Evolutionary conservation across 345 rosid species (phyloP), one percentile per base, ranked within the genome.

Genomic region (Populus tremula): DNA sequence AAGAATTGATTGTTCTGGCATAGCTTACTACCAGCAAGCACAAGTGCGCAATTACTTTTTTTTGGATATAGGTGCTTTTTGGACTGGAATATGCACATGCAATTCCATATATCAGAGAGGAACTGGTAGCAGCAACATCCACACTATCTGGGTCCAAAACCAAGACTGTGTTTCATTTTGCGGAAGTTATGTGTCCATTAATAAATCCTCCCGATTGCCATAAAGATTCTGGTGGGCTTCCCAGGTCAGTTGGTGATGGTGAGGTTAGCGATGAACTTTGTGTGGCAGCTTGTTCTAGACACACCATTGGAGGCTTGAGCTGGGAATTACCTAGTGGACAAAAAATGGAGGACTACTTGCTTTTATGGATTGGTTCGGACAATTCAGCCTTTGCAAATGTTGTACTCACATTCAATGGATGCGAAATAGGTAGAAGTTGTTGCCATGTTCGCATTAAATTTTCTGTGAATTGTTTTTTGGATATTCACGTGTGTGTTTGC

Each of bases 81-180:
- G 98, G 99, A 72, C 87, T 96, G 83, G 99, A 93, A 72, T 93
- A 90, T 73, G 89, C 94, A 2, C 86, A 91, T 79, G 87, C 88
- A 43, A 86, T 93, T 74, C 85, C 86, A 14, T 69, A 76, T 69
- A 73, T 96, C 45, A 81, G 54, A 88, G 93, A 86, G 79, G 87
- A 86, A 54, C 11, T 87, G 59, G 27, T 53, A 59, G 83, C 84
- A 82, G 82, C 82, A 76, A 13, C 77, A 43, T 82, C 82, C 80
- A 66, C 43, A 18, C 76, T 80, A 31, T 29, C 77, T 10, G 82
- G 12, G 62, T 70, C 79, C 53, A 76, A 73, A 41, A 59, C 81
- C 35, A 72, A 82, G 45, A 43, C 73, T 49, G 83, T 86, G 68
- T 59, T 85, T 63, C 76, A 76, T 77, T 87, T 92, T 79, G 88